Evolutionary conservation across 768 basidiomycete genomes (phyloP), one percentile per base, ranked within the genome.

Genomic region (Mycena belliarum): DNA sequence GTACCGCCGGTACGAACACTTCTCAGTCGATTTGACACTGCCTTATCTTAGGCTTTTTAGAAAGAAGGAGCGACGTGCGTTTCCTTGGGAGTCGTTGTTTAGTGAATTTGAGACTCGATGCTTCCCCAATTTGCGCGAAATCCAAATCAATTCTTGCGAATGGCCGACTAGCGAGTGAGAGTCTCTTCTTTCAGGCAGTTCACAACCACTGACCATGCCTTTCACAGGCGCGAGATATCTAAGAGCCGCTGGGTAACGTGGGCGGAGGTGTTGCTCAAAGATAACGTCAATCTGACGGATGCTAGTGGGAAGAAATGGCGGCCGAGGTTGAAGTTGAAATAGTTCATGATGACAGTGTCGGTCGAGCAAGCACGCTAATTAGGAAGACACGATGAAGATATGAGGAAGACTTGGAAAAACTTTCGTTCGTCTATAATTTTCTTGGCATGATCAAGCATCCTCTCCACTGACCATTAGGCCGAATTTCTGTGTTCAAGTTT

Each of bases 141-240:
- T 56, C 14, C 14, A 44, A 21, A n/a, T 56, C 37, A 47, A 8
- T 20, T 33, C 24, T 32, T 52, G 26, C 32, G 18, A 20, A 43
- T 61, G 60, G 60, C 60, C 55, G 12, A 61, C 32, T 18, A 61
- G 2, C 50, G 55, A 61, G 60, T 61, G 23, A 20, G 37, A 26
- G 5, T 32, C 33, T 18, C 11, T n/a, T 10, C 3, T 7, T n/a
- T 29, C 20, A 14, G 9, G 18, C 10, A 33, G 8, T 43, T 16
- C 40, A n/a, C 4, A 8, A 28, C 35, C 21, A 32, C 12, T 32
- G 12, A 32, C 29, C 29, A 12, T 38, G 41, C 11, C 24, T 4
- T 10, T 0, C 29, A 11, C 35, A 60, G 54, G 26, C 47, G 54
- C 9, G 54, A 56, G 10, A 60, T 60, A 21, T 20, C n/a, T 16